These are phyloP conservation scores for Geranium rotundifolium DNA, from an alignment of 345 rosid genomes.

Conservation along the genomic window DNA sequence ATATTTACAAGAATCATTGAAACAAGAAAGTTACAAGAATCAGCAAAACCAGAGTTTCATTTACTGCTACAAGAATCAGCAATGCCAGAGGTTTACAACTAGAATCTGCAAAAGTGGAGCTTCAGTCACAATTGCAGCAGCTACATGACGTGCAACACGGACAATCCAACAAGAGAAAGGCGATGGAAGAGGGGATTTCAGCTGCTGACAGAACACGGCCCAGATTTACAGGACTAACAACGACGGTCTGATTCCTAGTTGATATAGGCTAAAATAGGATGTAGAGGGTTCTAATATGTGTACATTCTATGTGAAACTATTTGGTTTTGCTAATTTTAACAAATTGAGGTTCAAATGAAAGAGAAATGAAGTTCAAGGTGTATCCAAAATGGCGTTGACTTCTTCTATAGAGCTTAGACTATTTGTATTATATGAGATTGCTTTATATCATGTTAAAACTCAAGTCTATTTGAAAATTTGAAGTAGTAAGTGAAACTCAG, in stretches of 20 bases:
- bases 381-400: no score
- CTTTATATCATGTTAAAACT: no score
- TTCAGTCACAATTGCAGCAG: neutral
- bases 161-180: neutral
- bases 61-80: neutral
- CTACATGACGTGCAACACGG: neutral
- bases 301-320: constrained; percentile 1
- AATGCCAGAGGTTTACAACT: neutral
- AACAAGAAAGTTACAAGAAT: neutral
- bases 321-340: constrained; percentile 7
- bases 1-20: neutral
- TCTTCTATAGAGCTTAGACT: no score
- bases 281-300: constrained; percentile 1
- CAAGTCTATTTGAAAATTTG: no score
- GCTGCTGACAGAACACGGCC: neutral
- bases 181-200: neutral
- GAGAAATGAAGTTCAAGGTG: neutral
- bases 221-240: neutral
- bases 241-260: constrained; percentile 16
- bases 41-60: neutral
- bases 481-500: no score
- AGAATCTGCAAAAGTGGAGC: neutral
- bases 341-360: no score
- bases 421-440: no score
- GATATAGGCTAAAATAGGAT: neutral